A percentile compares a stretch with the other conserved stretches of the same genome.
phyloP scores from a whole-genome alignment of 2,329 filamentous ascomycete species.

The Aspergillus proliferans region DNA sequence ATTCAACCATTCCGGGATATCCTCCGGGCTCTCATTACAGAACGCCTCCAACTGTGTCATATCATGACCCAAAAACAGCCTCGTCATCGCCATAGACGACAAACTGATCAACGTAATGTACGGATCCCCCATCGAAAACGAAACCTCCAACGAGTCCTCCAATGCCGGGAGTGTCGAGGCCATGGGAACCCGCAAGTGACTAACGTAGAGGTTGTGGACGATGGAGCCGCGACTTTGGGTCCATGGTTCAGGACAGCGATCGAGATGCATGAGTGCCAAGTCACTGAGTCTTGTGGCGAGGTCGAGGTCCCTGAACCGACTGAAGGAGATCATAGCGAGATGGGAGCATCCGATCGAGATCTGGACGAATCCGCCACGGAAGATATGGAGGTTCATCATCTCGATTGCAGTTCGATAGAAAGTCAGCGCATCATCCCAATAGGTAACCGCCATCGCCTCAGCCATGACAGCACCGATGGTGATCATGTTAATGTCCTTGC shows the following conservation, averaged over 20 bases:
- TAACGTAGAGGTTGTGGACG: slow-evolving; percentile 55
- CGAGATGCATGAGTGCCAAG: slow-evolving; percentile 48
- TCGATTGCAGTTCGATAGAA: slow-evolving; percentile 57
- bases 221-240: slow-evolving; percentile 52
- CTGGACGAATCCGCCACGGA: slow-evolving; percentile 51
- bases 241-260: slow-evolving; percentile 48
- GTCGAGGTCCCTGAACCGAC: slow-evolving; percentile 53
- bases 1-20: slow-evolving; percentile 51
- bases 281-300: slow-evolving; percentile 50
- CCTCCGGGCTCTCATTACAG: slow-evolving; percentile 51
- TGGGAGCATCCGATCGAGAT: slow-evolving; percentile 54
- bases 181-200: slow-evolving; percentile 52
- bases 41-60: slow-evolving; percentile 53
- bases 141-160: slow-evolving; percentile 51
- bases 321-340: slow-evolving; percentile 50
- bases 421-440: slow-evolving; percentile 54
- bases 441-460: slow-evolving; percentile 53
- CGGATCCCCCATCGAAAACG: slow-evolving; percentile 53
- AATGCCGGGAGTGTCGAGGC: slow-evolving; percentile 47
- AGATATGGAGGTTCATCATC: slow-evolving; percentile 51
- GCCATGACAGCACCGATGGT: slow-evolving; percentile 51
- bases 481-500: slow-evolving; percentile 36
- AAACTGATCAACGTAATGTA: slow-evolving; percentile 54
- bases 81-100: slow-evolving; percentile 52
- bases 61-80: slow-evolving; percentile 53